Base-by-base conservation (phyloP, 148 eudicot genomes). In the Mesembryanthemum crystallinum region DNA sequence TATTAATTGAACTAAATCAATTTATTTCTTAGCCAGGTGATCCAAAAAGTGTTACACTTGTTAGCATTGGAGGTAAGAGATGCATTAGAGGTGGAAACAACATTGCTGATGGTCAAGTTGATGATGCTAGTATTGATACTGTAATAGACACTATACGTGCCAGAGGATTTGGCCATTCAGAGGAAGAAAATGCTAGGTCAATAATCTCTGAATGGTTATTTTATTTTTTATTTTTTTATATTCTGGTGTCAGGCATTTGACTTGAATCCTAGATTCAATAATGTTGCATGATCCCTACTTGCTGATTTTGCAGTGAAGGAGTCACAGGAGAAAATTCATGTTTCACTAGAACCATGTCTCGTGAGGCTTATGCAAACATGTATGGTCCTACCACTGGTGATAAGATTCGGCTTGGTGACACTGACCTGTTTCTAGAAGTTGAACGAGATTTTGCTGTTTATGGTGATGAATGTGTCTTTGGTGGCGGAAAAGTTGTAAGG, bases 401-500 rank as follows among this genome's bases (percentile, higher is more conserved):
- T 88, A 92, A 86, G 85, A 78, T 95, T 76, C 88, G 98, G 70
- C 96, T 95, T 61, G 98, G 98, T 73, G 98, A 95, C 78, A 92
- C 96, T 4, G 90, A 90, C 57, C 85, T 95, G 80, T 84, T 95
- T 74, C 96, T 96, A 6, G 96, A 95, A 86, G 86, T 95, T 71
- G 98, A 92, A 88, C 86, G 83, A 69, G 98, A 95, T 82, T 71
- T 82, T 85, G 85, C 88, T 61, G 89, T 86, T 72, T 87, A 88
- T 83, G 98, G 98, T 52, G 98, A 95, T 75, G 98, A 95, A 79
- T 89, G 96, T 81, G 94, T 95, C 30, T 95, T 95, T 87, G 97
- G 98, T 73, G 98, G 98, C 57, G 98, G 98, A 72, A 95, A 95
- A 84, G 98, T 92, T 78, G 59, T 92, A 51, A 83, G 98, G 76